A percentile compares a stretch with the other conserved stretches of the same genome.
Evolutionary conservation across 768 basidiomycete genomes (phyloP).

Genomic region (Candolleomyces eurysporus): DNA sequence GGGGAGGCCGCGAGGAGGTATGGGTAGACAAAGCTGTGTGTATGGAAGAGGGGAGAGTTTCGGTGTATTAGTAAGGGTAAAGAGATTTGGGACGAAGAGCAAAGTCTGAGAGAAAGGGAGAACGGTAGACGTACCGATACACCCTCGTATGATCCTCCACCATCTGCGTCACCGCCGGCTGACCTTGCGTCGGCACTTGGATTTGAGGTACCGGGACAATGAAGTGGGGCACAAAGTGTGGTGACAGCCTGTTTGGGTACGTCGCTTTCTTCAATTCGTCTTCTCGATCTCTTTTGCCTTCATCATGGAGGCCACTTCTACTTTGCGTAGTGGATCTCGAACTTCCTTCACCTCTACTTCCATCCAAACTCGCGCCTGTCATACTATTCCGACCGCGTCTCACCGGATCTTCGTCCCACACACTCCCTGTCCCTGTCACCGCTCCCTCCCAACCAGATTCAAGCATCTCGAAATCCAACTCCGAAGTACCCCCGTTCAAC

Average conservation of each 20-base stretch:
- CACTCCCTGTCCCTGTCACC: not conserved
- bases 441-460: too few species aligned
- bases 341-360: too few species aligned
- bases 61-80: not conserved
- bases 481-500: too few species aligned
- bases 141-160: conserved; percentile 5
- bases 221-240: conserved; percentile 13
- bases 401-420: too few species aligned
- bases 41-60: not conserved
- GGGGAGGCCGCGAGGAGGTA: conserved; percentile 51
- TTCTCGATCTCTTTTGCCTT: not conserved
- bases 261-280: not conserved
- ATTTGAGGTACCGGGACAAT: conserved; percentile 7
- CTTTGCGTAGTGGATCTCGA: too few species aligned
- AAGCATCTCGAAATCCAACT: too few species aligned
- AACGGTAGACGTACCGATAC: conserved; percentile 1
- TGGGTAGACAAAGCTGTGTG: conserved; percentile 47
- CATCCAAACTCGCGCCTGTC: too few species aligned
- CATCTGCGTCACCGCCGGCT: not conserved
- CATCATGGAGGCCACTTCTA: too few species aligned
- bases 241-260: not conserved
- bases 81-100: not conserved
- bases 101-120: not conserved
- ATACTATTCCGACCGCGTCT: too few species aligned
- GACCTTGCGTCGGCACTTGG: not conserved